Percentiles rank a stretch among this genome's conserved stretches.
phyloP scores from a whole-genome alignment of 2,329 filamentous ascomycete species.

The Monilinia aucupariae region DNA sequence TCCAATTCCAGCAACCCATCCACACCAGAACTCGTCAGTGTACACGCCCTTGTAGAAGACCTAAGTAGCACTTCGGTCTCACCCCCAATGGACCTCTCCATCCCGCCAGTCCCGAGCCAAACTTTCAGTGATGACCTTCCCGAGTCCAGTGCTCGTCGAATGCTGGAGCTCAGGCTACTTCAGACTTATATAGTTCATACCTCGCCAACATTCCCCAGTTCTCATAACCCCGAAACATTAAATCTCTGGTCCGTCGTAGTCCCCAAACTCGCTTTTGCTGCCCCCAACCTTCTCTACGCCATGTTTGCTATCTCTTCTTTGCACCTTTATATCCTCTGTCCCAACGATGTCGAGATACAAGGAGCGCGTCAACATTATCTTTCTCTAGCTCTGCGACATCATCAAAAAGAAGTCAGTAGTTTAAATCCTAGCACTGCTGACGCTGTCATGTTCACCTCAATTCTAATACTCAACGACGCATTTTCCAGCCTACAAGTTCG shows the following conservation, averaged over 20 bases:
- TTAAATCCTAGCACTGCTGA: constrained; percentile 20
- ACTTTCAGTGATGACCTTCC: constrained; percentile 15
- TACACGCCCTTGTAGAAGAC: constrained; percentile 6
- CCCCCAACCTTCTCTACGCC: constrained; percentile 19
- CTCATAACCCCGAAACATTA: constrained; percentile 11
- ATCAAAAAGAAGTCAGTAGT: constrained; percentile 18
- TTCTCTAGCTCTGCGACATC: constrained; percentile 18
- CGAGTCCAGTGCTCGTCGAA: constrained; percentile 18
- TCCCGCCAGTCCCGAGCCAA: constrained; percentile 1
- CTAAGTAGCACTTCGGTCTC: constrained; percentile 11
- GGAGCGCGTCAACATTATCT: constrained; percentile 20
- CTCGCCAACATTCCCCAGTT: constrained; percentile 13
- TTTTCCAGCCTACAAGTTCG: constrained; percentile 22
- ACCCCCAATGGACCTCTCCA: neutral
- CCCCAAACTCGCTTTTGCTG: constrained; percentile 19
- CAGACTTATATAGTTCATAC: constrained; percentile 20
- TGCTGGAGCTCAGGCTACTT: constrained; percentile 22
- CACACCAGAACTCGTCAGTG: neutral
- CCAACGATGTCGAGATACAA: constrained; percentile 18
- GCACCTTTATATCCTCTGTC: constrained; percentile 18
- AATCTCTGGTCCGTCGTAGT: constrained; percentile 19
- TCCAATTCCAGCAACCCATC: constrained; percentile 8
- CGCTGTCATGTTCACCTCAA: constrained; percentile 19
- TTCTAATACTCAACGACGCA: constrained; percentile 20
- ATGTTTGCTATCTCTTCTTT: constrained; percentile 22